Conservation (phyloP, 495 filamentous ascomycete genomes). For the Hypoxylon crocopeplum region DNA sequence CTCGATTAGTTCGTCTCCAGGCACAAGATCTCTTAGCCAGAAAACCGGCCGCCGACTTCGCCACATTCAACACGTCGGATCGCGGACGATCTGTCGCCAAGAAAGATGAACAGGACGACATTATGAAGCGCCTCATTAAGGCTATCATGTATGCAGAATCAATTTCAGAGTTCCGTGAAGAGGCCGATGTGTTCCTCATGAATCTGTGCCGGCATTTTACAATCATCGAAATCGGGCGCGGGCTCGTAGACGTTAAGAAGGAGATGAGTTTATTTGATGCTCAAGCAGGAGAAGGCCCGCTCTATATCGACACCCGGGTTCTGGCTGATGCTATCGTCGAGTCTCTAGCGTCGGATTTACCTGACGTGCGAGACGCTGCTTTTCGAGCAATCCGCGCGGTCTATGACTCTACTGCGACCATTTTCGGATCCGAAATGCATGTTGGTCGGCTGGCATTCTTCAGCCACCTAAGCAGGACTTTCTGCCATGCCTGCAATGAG, state of each 20-base stretch:
- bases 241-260: constrained; percentile 77
- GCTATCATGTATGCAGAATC: constrained; percentile 87
- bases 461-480: constrained; percentile 74
- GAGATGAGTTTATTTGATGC: constrained; percentile 79
- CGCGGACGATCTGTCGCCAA: constrained; percentile 83
- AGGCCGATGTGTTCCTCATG: constrained; percentile 73
- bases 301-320: constrained; percentile 82
- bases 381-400: constrained; percentile 76
- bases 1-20: constrained; percentile 82
- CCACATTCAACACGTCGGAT: constrained; percentile 73
- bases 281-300: constrained; percentile 80
- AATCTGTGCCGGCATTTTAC: constrained; percentile 89
- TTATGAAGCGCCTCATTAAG: constrained; percentile 84
- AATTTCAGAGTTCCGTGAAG: constrained; percentile 75
- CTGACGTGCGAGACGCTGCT: constrained; percentile 81
- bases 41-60: constrained; percentile 67
- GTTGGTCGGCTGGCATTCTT: constrained; percentile 82
- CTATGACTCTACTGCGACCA: constrained; percentile 75
- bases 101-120: constrained; percentile 79
- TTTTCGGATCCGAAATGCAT: constrained; percentile 77
- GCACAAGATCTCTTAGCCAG: constrained; percentile 80
- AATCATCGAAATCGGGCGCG: constrained; percentile 85
- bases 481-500: constrained; percentile 93
- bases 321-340: constrained; percentile 89
- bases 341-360: constrained; percentile 81